Conservation (phyloP, 2,329 filamentous ascomycete genomes). For the Talaromyces sp. region DNA sequence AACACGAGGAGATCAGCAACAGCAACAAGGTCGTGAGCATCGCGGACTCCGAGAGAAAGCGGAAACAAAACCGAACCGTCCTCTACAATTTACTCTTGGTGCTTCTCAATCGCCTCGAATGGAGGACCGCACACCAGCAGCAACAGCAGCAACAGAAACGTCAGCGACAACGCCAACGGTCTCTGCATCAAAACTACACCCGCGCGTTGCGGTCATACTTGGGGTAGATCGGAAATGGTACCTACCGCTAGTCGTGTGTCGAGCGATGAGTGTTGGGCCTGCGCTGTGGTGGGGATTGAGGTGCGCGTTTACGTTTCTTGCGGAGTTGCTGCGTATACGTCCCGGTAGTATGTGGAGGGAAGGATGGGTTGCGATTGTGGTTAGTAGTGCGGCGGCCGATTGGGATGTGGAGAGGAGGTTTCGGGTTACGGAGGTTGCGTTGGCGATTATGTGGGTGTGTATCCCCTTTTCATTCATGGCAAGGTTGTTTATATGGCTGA, state of each 20-base stretch:
- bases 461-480: not conserved
- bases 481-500: not conserved
- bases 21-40: not conserved
- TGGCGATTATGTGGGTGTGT: conserved; percentile 72
- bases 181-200: conserved; percentile 55
- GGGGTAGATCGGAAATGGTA: conserved; percentile 72
- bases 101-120: not conserved
- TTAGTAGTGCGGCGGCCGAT: conserved; percentile 35
- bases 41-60: not conserved
- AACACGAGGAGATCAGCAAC: not conserved
- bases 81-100: not conserved
- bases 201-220: conserved; percentile 72
- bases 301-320: conserved; percentile 64
- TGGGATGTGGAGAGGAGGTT: conserved; percentile 50
- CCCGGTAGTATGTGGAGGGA: conserved; percentile 40
- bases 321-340: conserved; percentile 56
- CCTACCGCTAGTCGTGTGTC: conserved; percentile 66
- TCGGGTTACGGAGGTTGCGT: conserved; percentile 63
- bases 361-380: conserved; percentile 38
- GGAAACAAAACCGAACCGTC: not conserved
- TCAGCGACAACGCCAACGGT: not conserved
- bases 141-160: not conserved
- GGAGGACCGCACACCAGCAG: not conserved
- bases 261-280: conserved; percentile 68
- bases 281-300: conserved; percentile 69